Evolutionary conservation across 1,284 basidiomycete genomes (phyloP).

Genomic region (Amylostereum areolatum): DNA sequence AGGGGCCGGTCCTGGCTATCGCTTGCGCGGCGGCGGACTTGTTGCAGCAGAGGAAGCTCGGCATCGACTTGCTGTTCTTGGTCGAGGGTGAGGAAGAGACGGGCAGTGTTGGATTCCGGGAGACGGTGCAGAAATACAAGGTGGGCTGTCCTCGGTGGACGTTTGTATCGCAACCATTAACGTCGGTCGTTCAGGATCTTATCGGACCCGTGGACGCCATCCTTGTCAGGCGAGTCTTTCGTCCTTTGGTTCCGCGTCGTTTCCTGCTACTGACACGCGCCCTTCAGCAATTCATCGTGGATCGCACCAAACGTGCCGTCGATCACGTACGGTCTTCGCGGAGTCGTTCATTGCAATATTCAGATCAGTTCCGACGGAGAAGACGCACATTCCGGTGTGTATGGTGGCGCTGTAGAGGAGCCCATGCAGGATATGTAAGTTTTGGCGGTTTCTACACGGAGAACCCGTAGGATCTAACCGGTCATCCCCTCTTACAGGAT

Average conservation of each 20-base stretch:
- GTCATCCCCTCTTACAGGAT: constrained; percentile 43
- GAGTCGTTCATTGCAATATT: constrained; percentile 82
- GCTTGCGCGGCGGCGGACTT: constrained; percentile 87
- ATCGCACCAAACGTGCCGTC: constrained; percentile 93
- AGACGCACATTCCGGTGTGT: constrained; percentile 88
- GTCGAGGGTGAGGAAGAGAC: constrained; percentile 97
- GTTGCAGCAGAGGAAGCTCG: constrained; percentile 66
- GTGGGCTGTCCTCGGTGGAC: constrained; percentile 28
- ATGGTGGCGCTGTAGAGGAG: constrained; percentile 84
- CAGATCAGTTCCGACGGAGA: constrained; percentile 50
- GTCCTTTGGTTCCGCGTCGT: background rate
- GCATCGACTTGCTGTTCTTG: constrained; percentile 84
- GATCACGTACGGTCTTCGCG: constrained; percentile 91
- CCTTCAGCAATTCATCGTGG: constrained; percentile 88
- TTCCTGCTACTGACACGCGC: constrained; percentile 1
- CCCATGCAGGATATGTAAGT: constrained; percentile 89
- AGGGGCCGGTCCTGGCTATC: constrained; percentile 89
- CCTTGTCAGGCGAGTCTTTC: constrained; percentile 57
- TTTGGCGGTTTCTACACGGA: background rate
- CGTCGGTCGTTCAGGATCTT: constrained; percentile 38
- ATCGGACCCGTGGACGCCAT: constrained; percentile 87
- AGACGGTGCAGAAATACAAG: constrained; percentile 73
- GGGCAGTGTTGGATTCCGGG: constrained; percentile 81
- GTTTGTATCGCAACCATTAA: background rate
- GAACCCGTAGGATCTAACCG: too few relatives aligned